Evolutionary conservation across 2,329 filamentous ascomycete genomes (phyloP), one percentile per base, ranked within the genome.

Genomic region (Chrysosporium queenslandicum): DNA sequence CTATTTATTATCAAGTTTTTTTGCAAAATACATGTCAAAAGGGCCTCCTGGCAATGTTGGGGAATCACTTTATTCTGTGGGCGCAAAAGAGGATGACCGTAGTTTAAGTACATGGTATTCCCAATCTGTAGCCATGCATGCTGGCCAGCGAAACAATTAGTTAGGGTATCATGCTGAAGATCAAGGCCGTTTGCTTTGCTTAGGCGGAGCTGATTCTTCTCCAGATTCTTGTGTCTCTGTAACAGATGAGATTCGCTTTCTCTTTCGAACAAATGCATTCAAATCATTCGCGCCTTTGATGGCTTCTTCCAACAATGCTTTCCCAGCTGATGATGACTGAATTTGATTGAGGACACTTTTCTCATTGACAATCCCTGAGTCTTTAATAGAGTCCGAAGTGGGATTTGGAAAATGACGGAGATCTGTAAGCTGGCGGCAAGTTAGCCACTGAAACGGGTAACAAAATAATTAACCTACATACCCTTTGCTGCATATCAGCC

Each of bases 241-340:
- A 6, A 37, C 18, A 2, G 48, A 34, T 1, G 48, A 6, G 27
- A 6, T 25, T 30, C 50, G 61, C 54, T 71, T 68, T 66, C 79
- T 78, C 61, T 73, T 77, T 55, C 77, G 78, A 4, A 83, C 76
- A 47, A 83, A 66, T 1, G 76, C 72, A 14, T 73, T 77, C 4
- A 84, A 67, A 62, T 84, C 80, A 45, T 77, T 83, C 5, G 80
- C 80, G 12, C 66, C 68, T 58, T 75, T 74, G 1, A 74, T 75
- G 9, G 74, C 78, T 56, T 80, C 74, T 20, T 77, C 74, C 27
- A 53, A 29, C 20, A 41, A 73, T 56, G 75, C 72, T 59, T 80
- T 74, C 43, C 77, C 73, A 2, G 68, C 70, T n/a, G n/a, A n/a
- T 27, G 74, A 66, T 2, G 78, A 73, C 49, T 78, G 75, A 18